Percentiles rank a stretch among this genome's conserved stretches.
These are phyloP conservation scores for Penicillium sp. DNA, from an alignment of 2,329 filamentous ascomycete species.

Conservation along the genomic window DNA sequence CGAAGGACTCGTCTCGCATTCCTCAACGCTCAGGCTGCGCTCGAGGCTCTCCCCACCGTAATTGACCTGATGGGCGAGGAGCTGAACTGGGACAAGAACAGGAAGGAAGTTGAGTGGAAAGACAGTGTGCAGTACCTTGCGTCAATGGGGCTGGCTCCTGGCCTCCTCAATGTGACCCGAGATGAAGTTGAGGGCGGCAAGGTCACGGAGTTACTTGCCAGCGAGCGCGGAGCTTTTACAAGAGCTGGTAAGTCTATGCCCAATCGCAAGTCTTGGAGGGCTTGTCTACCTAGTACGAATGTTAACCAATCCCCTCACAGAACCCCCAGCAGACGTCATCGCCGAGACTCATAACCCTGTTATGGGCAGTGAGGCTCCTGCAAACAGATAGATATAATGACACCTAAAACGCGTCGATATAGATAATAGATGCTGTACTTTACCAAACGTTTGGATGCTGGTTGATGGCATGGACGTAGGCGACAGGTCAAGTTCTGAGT, in stretches of 20 bases:
- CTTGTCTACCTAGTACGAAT: not conserved
- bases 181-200: conserved; percentile 64
- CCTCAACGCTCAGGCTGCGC: conserved; percentile 86
- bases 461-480: not conserved
- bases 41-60: conserved; percentile 81
- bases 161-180: conserved; percentile 60
- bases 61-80: conserved; percentile 91
- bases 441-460: conserved; percentile 2
- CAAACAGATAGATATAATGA: conserved; percentile 52
- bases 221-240: conserved; percentile 46
- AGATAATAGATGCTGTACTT: conserved; percentile 30
- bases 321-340: conserved; percentile 40
- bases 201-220: conserved; percentile 50
- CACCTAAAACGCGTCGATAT: conserved; percentile 30
- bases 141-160: conserved; percentile 66
- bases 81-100: conserved; percentile 73
- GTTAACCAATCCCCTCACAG: conserved; percentile 10
- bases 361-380: conserved; percentile 44
- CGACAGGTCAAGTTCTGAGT: no score
- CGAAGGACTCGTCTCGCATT: conserved; percentile 85
- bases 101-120: conserved; percentile 81
- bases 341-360: conserved; percentile 43
- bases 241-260: conserved; percentile 44
- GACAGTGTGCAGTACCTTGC: conserved; percentile 65
- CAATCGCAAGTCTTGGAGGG: not conserved